Percentiles rank a stretch among this genome's conserved stretches.
These are phyloP conservation scores for Ajuga chamaepitys DNA, from an alignment of 257 asterid species.

Conservation along the genomic window DNA sequence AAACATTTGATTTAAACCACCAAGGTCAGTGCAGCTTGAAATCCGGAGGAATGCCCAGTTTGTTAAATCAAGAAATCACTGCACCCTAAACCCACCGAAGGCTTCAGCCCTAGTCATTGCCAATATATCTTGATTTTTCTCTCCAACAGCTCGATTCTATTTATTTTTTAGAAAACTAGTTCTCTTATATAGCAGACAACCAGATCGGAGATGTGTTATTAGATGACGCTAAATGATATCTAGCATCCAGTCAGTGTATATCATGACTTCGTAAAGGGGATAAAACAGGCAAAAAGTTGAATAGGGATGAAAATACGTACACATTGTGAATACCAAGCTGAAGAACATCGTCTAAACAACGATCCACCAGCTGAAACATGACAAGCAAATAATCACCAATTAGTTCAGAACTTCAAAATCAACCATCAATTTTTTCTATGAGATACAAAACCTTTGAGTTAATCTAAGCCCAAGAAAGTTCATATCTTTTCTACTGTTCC, in stretches of 20 bases:
- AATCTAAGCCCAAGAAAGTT: conserved; percentile 84
- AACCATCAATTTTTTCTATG: conserved; percentile 4
- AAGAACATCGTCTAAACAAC: conserved; percentile 44
- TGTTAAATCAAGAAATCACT: neutral
- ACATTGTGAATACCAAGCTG: conserved; percentile 43
- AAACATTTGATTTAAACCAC: neutral
- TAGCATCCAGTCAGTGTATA: neutral
- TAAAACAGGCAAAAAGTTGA: neutral
- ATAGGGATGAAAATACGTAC: conserved; percentile 33
- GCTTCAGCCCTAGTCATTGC: neutral
- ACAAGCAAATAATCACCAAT: conserved; percentile 9
- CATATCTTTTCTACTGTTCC: conserved; percentile 50
- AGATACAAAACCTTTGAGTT: conserved; percentile 59
- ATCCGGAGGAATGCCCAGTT: neutral
- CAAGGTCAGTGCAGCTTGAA: neutral
- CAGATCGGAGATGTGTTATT: neutral
- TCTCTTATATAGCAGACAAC: neutral
- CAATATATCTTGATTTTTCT: neutral
- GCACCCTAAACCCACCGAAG: neutral
- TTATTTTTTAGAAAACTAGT: neutral
- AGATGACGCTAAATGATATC: neutral
- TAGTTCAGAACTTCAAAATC: conserved; percentile 14
- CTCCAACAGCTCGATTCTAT: neutral
- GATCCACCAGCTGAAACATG: conserved; percentile 61
- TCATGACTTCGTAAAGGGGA: neutral